Base-by-base conservation (phyloP, 768 basidiomycete species). In the Suillus decipiens region DNA sequence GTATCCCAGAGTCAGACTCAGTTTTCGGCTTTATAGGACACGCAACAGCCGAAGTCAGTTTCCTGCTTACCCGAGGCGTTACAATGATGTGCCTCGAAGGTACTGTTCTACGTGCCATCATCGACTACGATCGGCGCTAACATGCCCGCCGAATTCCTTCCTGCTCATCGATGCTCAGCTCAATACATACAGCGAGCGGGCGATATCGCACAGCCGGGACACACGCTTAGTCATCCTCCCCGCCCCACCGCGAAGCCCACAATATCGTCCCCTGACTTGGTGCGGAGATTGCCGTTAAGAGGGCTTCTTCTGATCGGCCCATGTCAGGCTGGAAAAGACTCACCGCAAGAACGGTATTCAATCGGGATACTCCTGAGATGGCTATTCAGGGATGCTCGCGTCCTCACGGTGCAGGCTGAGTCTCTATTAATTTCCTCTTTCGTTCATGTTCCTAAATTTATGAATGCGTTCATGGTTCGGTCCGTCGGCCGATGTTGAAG, bases 301-400 rank as follows among this genome's bases (percentile, higher is more conserved):
- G 34, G 7, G 14, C 53, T 36, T 55, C 36, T 37, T 56, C 15
- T 24, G 55, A 24, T 39, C 24, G 22, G 47, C 22, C 47, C 22
- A 37, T 43, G 19, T 28, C 37, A 57, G 22, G 10, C 36, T 56
- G 54, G 54, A 56, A 56, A 56, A 17, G 14, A n/a, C 37, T 57
- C 56, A 57, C 56, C 56, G 17, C 39, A 41, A 57, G 56, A 31
- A 19, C 17, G 56, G 56, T 57, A 41, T 41, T 57, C 24, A 41
- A 57, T 41, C 24, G 37, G 37, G 14, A 39, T 56, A 24, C 22
- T 56, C 45, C 45, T 47, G 22, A 12, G 43, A 43, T n/a, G n/a
- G 43, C n/a, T 22, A 45, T 17, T 45, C 37, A 51, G 50, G 50
- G 50, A 51, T 51, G 4, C 14, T 31, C 3, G 33, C 24, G 11